phyloP scores from a whole-genome alignment of 495 filamentous ascomycete species.

The Pseudoneurospora amorphoporcata region DNA sequence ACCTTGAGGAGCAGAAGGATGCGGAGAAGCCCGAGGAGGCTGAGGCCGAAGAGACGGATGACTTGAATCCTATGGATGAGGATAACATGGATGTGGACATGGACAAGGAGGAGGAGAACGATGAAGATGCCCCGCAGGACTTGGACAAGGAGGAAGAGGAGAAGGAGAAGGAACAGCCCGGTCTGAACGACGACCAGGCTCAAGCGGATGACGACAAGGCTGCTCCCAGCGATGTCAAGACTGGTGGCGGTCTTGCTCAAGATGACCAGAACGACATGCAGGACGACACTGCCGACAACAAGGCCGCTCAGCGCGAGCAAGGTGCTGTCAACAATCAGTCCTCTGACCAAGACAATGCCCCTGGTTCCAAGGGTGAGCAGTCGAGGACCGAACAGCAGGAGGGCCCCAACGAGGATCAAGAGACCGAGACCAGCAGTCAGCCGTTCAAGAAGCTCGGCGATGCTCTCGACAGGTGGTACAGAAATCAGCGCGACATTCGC shows the following conservation, averaged over 20 bases:
- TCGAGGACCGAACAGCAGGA: conserved; percentile 44
- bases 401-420: conserved; percentile 28
- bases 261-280: conserved; percentile 34
- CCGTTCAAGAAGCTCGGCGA: conserved; percentile 91
- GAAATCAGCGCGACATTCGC: conserved; percentile 67
- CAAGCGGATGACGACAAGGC: conserved; percentile 52
- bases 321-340: conserved; percentile 39
- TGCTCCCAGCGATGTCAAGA: conserved; percentile 55
- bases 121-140: conserved; percentile 23
- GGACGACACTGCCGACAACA: conserved; percentile 30
- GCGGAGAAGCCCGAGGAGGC: conserved; percentile 17
- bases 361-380: conserved; percentile 38
- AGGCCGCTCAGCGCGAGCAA: conserved; percentile 35
- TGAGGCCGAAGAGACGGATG: conserved; percentile 21
- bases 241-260: conserved; percentile 47
- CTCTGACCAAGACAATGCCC: conserved; percentile 38
- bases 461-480: conserved; percentile 87
- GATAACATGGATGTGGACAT: conserved; percentile 30
- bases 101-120: conserved; percentile 22
- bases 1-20: conserved; percentile 38
- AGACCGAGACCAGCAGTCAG: conserved; percentile 37
- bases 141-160: conserved; percentile 17
- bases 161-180: conserved; percentile 21
- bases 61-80: conserved; percentile 23
- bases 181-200: conserved; percentile 32